Conservation (phyloP, 495 filamentous ascomycete genomes). For the Penicillium diatomitis region DNA sequence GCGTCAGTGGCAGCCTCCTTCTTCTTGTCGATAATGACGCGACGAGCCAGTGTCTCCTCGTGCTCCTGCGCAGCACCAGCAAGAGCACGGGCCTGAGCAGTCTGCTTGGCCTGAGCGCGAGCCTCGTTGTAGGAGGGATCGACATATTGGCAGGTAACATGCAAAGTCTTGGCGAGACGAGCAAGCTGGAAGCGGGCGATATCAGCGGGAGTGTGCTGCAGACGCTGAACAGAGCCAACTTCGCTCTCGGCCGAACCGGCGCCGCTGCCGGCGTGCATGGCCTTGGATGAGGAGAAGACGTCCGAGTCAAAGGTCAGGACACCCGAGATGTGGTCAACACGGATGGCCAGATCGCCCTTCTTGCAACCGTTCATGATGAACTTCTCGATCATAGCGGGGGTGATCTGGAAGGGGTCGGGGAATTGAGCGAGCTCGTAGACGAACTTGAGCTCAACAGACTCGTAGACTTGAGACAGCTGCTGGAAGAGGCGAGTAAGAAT, state of each 20-base stretch:
- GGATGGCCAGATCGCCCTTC: conserved; percentile 95
- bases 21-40: conserved; percentile 88
- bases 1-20: conserved; percentile 86
- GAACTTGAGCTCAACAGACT: conserved; percentile 90
- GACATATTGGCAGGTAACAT: conserved; percentile 88
- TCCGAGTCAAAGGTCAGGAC: conserved; percentile 96
- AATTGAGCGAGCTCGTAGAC: conserved; percentile 92
- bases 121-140: conserved; percentile 78
- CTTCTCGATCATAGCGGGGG: conserved; percentile 87
- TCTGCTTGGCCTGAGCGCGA: conserved; percentile 67
- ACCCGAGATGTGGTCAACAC: conserved; percentile 88
- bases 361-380: conserved; percentile 99
- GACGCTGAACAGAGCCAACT: conserved; percentile 75
- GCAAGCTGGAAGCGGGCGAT: conserved; percentile 93
- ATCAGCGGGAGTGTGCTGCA: conserved; percentile 95
- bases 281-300: conserved; percentile 94
- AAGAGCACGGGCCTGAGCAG: conserved; percentile 68
- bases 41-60: conserved; percentile 74
- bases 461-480: conserved; percentile 97
- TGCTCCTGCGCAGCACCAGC: conserved; percentile 89
- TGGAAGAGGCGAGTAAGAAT: conserved; percentile 97
- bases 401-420: conserved; percentile 93
- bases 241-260: conserved; percentile 87
- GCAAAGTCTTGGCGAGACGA: conserved; percentile 83
- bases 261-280: conserved; percentile 73